phyloP scores from a whole-genome alignment of 2,329 filamentous ascomycete genomes.

The Orbilia quercus region DNA sequence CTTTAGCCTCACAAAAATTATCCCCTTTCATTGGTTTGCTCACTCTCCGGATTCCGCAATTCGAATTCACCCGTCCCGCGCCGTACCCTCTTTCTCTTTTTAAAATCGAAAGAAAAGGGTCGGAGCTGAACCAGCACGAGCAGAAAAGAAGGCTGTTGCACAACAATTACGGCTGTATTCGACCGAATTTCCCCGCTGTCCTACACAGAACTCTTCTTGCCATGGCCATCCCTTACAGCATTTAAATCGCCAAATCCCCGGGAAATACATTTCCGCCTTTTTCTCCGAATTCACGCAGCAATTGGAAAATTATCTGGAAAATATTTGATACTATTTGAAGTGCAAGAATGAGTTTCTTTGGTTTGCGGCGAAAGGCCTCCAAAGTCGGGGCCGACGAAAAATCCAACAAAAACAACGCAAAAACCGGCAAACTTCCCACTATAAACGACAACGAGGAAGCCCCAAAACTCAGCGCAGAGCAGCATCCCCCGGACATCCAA shows the following conservation, averaged over 20 bases:
- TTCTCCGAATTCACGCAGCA: too few relatives aligned
- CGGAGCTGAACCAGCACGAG: too few relatives aligned
- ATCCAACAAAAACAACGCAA: conserved; percentile 55
- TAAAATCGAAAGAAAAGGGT: background rate
- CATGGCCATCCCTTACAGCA: conserved; percentile 38
- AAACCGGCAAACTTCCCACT: conserved; percentile 17
- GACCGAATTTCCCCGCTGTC: conserved; percentile 38
- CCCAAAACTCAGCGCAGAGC: conserved; percentile 5
- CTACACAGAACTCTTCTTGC: conserved; percentile 14
- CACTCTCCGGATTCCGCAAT: too few relatives aligned
- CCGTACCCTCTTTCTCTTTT: background rate
- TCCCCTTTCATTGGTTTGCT: conserved; percentile 22
- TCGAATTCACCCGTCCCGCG: conserved; percentile 11
- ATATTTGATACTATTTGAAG: background rate
- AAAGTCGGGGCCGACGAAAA: conserved; percentile 30
- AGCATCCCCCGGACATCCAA: background rate
- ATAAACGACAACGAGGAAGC: conserved; percentile 35
- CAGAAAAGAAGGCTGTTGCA: conserved; percentile 35
- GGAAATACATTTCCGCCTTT: too few relatives aligned
- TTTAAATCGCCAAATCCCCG: background rate
- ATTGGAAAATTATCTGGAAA: too few relatives aligned
- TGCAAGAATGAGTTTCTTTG: conserved; percentile 36
- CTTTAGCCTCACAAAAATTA: conserved; percentile 2
- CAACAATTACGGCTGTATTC: conserved; percentile 47
- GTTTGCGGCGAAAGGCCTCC: conserved; percentile 34